These are phyloP conservation scores for Microbotryum silenes-acaulis DNA, from an alignment of 1,284 basidiomycete species.

Conservation along the genomic window DNA sequence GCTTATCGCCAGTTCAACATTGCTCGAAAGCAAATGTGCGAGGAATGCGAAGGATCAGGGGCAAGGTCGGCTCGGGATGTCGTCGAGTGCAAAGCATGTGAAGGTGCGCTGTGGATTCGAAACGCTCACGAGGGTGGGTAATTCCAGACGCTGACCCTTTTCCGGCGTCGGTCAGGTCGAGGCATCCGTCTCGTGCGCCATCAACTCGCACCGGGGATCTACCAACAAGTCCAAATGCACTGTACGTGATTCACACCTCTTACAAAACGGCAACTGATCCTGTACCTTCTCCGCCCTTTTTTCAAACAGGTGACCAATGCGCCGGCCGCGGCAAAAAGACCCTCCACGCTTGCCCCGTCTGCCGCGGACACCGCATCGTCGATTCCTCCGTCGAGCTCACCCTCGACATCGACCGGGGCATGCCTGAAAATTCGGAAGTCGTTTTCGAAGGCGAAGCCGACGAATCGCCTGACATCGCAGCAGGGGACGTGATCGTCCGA, in stretches of 20 bases:
- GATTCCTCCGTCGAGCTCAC: slow-evolving; percentile 56
- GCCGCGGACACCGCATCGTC: slow-evolving; percentile 70
- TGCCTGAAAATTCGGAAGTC: slow-evolving; percentile 83
- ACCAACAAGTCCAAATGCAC: slow-evolving; percentile 37
- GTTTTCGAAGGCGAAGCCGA: slow-evolving; percentile 89
- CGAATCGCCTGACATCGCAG: slow-evolving; percentile 83
- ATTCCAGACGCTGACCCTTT: too few species aligned
- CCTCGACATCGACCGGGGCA: slow-evolving; percentile 72
- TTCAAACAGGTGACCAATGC: slow-evolving; percentile 57
- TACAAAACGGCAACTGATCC: too few species aligned
- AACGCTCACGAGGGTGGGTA: too few species aligned
- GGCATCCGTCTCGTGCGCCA: slow-evolving; percentile 78
- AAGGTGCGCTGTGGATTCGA: slow-evolving; percentile 39
- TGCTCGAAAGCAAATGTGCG: slow-evolving; percentile 78
- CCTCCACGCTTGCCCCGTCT: slow-evolving; percentile 61
- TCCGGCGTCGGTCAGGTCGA: slow-evolving; percentile 43
- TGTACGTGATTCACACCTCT: slow-evolving; percentile 4
- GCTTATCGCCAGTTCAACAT: slow-evolving; percentile 63
- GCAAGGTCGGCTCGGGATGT: slow-evolving; percentile 80
- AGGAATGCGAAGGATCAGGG: slow-evolving; percentile 84
- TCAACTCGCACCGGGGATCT: slow-evolving; percentile 54
- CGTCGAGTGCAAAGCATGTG: slow-evolving; percentile 67
- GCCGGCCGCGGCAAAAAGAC: slow-evolving; percentile 72
- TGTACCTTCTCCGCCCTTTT: too few species aligned
- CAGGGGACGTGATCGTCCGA: slow-evolving; percentile 79